Evolutionary conservation across 1,284 basidiomycete genomes (phyloP), one percentile per base, ranked within the genome.

Genomic region (Sporisorium iseilematis-ciliati): DNA sequence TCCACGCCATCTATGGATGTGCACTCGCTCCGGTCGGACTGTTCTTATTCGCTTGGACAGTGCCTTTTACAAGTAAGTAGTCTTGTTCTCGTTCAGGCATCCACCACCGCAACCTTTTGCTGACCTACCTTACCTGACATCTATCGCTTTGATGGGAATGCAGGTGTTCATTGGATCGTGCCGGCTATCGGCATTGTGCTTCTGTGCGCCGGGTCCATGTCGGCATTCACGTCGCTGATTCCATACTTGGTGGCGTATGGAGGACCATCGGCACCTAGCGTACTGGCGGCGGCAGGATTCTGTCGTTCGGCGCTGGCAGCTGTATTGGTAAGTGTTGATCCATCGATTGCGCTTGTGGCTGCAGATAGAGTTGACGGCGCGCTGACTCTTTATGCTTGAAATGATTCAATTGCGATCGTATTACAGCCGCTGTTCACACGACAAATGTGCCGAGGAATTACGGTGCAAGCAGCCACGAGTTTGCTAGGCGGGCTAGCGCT

Each of bases 161-260:
- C 38, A 65, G 66, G 49, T 29, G 54, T 75, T 12, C 72, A 70
- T 16, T 75, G 72, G 72, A 70, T 75, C 40, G 65, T 57, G 10
- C 72, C 67, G 5, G 60, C 60, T 0, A 75, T 71, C 25, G 72
- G 67, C 7, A 65, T 75, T 14, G 65, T 67, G 7, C 54, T 75
- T 0, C 38, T 75, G 4, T 75, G 65, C 20, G 61, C 68, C 8
- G 72, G 72, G 2, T 70, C 72, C 12, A 71, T 69, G 63, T 64
- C 63, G 14, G 66, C 59, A 3, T 75, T 75, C 50, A 70, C 72
- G 2, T 60, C 60, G 16, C 46, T 75, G 55, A 75, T 75, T 20
- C 67, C 72, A 4, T 75, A 75, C 46, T 35, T 75, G 53, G 72
- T 71, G 3, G 65, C 61, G 0, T 75, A 75, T 21, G 72, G 65